phyloP scores from a whole-genome alignment of 2,329 filamentous ascomycete species.

The Lachnellula suecica region DNA sequence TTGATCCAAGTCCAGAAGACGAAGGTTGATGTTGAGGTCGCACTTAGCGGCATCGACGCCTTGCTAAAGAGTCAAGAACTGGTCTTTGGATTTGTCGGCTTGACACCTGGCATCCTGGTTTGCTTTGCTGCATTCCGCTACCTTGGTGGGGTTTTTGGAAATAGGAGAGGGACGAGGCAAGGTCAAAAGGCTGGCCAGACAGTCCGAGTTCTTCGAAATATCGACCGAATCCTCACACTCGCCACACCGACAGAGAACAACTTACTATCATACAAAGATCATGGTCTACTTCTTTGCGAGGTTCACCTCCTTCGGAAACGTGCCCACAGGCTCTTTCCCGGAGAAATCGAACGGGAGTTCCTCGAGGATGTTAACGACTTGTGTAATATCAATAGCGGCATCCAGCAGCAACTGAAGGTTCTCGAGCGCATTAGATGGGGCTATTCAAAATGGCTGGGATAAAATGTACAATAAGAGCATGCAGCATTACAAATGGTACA shows the following conservation, averaged over 20 bases:
- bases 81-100: constrained; percentile 93
- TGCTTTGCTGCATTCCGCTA: constrained; percentile 74
- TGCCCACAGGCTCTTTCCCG: constrained; percentile 66
- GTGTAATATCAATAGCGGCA: constrained; percentile 73
- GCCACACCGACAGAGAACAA: constrained; percentile 70
- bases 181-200: constrained; percentile 68
- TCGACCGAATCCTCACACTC: constrained; percentile 75
- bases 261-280: constrained; percentile 85
- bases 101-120: constrained; percentile 91
- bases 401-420: constrained; percentile 75
- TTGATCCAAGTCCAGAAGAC: constrained; percentile 98
- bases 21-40: constrained; percentile 95
- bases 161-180: constrained; percentile 64
- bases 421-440: constrained; percentile 86
- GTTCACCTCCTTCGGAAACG: constrained; percentile 77
- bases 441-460: constrained; percentile 72
- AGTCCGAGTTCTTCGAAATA: constrained; percentile 78
- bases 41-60: constrained; percentile 92
- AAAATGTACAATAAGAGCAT: neutral
- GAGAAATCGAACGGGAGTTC: constrained; percentile 78
- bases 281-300: constrained; percentile 86
- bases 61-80: constrained; percentile 94
- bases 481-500: neutral
- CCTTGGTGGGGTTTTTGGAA: constrained; percentile 67
- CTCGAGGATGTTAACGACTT: constrained; percentile 85